Conservation (phyloP, 257 asterid genomes). For the Striga asiatica region DNA sequence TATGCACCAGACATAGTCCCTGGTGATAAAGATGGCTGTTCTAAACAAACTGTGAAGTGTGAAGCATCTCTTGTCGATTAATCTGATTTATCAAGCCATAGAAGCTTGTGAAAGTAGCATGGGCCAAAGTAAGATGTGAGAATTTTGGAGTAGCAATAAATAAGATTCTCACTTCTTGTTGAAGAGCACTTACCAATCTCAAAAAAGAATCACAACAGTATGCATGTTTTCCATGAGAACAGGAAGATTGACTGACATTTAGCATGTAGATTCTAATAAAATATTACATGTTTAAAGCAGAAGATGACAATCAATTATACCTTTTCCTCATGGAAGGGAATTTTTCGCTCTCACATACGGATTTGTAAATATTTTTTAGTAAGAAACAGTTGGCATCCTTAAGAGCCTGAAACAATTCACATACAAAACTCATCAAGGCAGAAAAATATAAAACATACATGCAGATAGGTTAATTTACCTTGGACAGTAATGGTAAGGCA, state of each 20-base stretch:
- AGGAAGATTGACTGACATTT: conserved; percentile 1
- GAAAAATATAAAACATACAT: background rate
- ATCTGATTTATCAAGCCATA: background rate
- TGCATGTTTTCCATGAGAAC: conserved; percentile 14
- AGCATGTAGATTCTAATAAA: conserved; percentile 9
- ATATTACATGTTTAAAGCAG: conserved; percentile 8
- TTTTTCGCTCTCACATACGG: conserved; percentile 81
- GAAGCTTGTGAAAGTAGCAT: conserved; percentile 1
- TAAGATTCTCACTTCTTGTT: conserved; percentile 1
- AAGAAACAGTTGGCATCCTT: conserved; percentile 89
- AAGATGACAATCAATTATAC: conserved; percentile 25
- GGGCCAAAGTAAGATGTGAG: conserved; percentile 1
- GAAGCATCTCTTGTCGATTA: background rate
- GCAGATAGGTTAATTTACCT: conserved; percentile 35
- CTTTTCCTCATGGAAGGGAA: conserved; percentile 67
- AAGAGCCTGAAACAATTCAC: conserved; percentile 48
- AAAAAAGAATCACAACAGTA: background rate
- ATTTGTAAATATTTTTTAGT: conserved; percentile 69
- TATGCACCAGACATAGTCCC: background rate
- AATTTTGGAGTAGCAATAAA: background rate
- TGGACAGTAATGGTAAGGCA: conserved; percentile 83
- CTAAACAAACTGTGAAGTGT: background rate
- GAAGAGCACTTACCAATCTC: background rate
- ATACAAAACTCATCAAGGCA: conserved; percentile 17
- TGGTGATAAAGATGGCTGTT: background rate